Percentiles rank a stretch among this genome's conserved stretches.
These are phyloP conservation scores for Cyanidioschyzon merolae DNA, from an alignment of 23 red algal genomes.

Conservation along the genomic window DNA sequence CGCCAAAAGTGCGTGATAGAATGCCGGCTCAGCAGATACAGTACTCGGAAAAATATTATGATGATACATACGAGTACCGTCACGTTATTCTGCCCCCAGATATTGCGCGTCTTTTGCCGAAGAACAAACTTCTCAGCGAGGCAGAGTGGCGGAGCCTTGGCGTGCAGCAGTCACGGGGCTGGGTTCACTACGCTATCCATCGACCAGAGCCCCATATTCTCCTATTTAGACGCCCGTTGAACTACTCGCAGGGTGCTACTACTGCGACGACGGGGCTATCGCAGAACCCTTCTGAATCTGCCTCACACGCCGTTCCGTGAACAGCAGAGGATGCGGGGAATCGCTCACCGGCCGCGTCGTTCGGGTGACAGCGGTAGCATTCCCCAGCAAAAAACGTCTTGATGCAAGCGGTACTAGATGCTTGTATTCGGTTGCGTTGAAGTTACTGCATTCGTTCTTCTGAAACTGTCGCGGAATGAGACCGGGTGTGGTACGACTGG, in stretches of 20 bases:
- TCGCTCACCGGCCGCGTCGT: too few relatives aligned
- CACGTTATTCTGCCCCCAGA: conserved; percentile 95
- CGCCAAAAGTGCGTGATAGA: too few relatives aligned
- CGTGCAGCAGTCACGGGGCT: conserved; percentile 92
- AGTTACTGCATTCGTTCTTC: too few relatives aligned
- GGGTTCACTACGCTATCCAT: conserved; percentile 99
- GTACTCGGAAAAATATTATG: conserved; percentile 99
- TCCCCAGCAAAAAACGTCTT: too few relatives aligned
- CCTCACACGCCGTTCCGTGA: not conserved
- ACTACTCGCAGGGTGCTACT: not conserved
- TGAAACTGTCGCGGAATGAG: too few relatives aligned
- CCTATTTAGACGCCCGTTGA: conserved; percentile 55
- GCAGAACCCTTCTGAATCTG: not conserved
- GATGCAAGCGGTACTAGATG: too few relatives aligned
- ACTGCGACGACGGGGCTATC: not conserved
- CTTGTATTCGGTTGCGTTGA: too few relatives aligned
- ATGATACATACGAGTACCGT: conserved; percentile 90
- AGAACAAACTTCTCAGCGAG: conserved; percentile 68
- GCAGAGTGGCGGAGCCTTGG: conserved; percentile 89
- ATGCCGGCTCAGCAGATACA: conserved; percentile 95
- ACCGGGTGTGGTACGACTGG: too few relatives aligned
- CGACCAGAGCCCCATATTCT: conserved; percentile 95
- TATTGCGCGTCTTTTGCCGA: conserved; percentile 78
- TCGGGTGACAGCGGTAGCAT: too few relatives aligned
- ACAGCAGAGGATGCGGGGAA: not conserved